A percentile compares a stretch with the other conserved stretches of the same genome.
phyloP scores from a whole-genome alignment of 2,329 filamentous ascomycete genomes.

The Pestalotiopsis sp. region DNA sequence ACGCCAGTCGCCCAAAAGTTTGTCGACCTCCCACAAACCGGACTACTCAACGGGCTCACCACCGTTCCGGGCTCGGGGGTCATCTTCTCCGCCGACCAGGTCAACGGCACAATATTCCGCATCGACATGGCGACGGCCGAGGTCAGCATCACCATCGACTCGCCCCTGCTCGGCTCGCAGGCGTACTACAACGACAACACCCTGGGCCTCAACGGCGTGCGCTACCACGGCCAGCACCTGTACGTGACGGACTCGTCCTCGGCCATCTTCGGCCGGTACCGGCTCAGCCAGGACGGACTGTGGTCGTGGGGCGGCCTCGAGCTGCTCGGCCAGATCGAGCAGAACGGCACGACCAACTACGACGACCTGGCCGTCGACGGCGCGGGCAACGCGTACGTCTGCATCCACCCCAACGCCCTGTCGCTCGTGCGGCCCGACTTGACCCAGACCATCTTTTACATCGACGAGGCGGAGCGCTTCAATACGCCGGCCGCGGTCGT shows the following conservation, averaged over 20 bases:
- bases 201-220: not conserved
- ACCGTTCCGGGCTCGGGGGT: not conserved
- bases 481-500: not conserved
- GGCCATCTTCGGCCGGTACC: not conserved
- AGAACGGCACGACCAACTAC: not conserved
- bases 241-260: not conserved
- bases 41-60: not conserved
- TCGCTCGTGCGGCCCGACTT: not conserved
- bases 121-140: not conserved
- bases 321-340: not conserved
- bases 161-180: not conserved
- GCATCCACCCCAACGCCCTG: not conserved
- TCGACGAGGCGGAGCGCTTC: not conserved
- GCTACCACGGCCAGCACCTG: not conserved
- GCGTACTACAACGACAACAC: not conserved
- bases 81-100: not conserved
- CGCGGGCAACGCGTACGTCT: not conserved
- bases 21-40: not conserved
- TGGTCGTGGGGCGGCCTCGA: not conserved
- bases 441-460: not conserved
- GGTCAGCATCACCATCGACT: not conserved
- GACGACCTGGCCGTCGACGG: not conserved
- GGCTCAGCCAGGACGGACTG: not conserved
- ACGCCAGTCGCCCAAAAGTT: not conserved
- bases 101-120: not conserved